Evolutionary conservation across 768 basidiomycete species (phyloP), one percentile per base, ranked within the genome.

Genomic region (Agaricus bisporus): DNA sequence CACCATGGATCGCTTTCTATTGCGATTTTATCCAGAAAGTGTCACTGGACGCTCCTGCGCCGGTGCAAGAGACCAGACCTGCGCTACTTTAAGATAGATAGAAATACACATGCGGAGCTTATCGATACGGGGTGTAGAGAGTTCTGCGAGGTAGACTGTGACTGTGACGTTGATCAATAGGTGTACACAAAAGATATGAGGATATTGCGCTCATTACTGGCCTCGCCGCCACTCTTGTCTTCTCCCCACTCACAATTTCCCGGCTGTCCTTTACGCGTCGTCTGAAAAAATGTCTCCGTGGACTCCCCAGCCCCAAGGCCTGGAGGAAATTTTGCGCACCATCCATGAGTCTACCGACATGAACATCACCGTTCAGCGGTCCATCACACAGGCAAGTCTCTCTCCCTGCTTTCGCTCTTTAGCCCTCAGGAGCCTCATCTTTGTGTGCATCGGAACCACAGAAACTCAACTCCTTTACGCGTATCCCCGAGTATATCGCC

Each of bases 281-380:
- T 59, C 60, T 64, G 60, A 51, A 58, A 74, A 75, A 72, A 85
- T 84, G 82, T 66, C 78, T 75, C 71, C 81, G 60, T 98, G 95
- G 95, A 76, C 74, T 58, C 95, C 95, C 60, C 83, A 91, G 62
- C 85, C 83, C 65, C 80, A 80, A 55, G 93, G 88, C 65, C 79
- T 98, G 68, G 84, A 90, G 70, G 92, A 97, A 79, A 91, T 98
- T 69, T 75, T 97, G 38, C 79, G 83, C 65, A 94, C 93, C 26
- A 87, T 98, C 69, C 88, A 86, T 71, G 87, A 94, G 63, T 95
- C 95, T 9, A 93, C 91, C 36, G 83, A 87, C 71, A 77, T 76
- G 70, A 85, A 81, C 55, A 79, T 86, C 63, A 77, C 81, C 61
- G 79, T 85, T 22, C 94, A 98, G 70, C 79, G 80, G 48, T 76